Evolutionary conservation across 169 alveolate genomes (phyloP).

Genomic region (Plasmodium gallinaceum): DNA sequence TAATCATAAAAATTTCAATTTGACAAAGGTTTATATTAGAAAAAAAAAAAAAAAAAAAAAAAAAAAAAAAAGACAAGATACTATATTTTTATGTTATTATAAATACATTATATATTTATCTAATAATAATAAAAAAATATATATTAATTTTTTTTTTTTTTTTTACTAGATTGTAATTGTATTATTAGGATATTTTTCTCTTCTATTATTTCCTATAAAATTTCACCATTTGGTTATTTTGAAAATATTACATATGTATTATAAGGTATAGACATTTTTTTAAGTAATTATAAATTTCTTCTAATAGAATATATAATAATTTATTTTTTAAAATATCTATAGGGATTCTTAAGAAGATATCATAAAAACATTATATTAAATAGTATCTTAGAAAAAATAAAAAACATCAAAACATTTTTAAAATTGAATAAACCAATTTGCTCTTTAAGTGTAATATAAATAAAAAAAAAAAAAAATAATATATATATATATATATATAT

Average conservation of each 20-base stretch:
- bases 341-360: slow-evolving; percentile 73
- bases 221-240: slow-evolving; percentile 67
- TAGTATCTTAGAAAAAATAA: slow-evolving; percentile 68
- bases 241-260: slow-evolving; percentile 65
- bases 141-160: not conserved
- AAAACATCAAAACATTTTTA: slow-evolving; percentile 41
- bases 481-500: not conserved
- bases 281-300: not conserved
- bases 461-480: not conserved
- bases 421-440: slow-evolving; percentile 65
- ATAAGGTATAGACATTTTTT: slow-evolving; percentile 24
- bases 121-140: not conserved
- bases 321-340: not conserved
- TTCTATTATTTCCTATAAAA: slow-evolving; percentile 60
- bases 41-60: not conserved
- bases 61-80: not conserved
- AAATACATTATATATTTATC: not conserved
- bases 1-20: slow-evolving; percentile 67
- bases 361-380: slow-evolving; percentile 52
- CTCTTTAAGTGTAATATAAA: slow-evolving; percentile 57
- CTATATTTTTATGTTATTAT: slow-evolving; percentile 2
- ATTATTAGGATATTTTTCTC: slow-evolving; percentile 39
- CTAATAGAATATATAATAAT: not conserved
- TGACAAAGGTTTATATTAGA: slow-evolving; percentile 41
- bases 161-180: slow-evolving; percentile 59